Conservation (phyloP, 2,329 filamentous ascomycete species). For the Apiospora sp. region DNA sequence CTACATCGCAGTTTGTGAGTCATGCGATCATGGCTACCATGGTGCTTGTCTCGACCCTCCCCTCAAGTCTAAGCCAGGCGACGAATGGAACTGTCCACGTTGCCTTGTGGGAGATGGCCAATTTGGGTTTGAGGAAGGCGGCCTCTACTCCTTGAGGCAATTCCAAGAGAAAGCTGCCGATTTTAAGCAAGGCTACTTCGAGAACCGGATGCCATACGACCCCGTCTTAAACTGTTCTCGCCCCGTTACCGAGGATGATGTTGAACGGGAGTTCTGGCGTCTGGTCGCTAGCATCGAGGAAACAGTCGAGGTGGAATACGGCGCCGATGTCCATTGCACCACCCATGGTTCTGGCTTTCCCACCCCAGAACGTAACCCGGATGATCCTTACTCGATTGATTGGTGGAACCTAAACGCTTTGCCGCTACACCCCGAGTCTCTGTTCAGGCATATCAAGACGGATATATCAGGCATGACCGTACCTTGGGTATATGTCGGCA, state of each 20-base stretch:
- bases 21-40: conserved; percentile 89
- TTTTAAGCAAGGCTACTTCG: conserved; percentile 95
- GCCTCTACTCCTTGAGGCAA: conserved; percentile 91
- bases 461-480: conserved; percentile 99
- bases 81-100: conserved; percentile 95
- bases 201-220: conserved; percentile 88
- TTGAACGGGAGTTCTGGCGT: conserved; percentile 96
- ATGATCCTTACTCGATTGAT: conserved; percentile 85
- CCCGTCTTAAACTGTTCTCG: conserved; percentile 81
- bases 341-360: conserved; percentile 98
- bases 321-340: conserved; percentile 96
- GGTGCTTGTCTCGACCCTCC: conserved; percentile 89
- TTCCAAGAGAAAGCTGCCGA: conserved; percentile 96
- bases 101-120: conserved; percentile 96
- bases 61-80: conserved; percentile 76
- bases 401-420: conserved; percentile 96
- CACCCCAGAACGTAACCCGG: conserved; percentile 88
- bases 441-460: conserved; percentile 97
- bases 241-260: conserved; percentile 90
- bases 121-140: conserved; percentile 96
- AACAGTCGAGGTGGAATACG: conserved; percentile 97
- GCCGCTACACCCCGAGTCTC: conserved; percentile 86
- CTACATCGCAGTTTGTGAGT: conserved; percentile 83
- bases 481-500: conserved; percentile 98
- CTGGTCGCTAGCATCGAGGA: conserved; percentile 93